Base-by-base conservation (phyloP, 176 grass and related monocot species). In the Secale cereale region DNA sequence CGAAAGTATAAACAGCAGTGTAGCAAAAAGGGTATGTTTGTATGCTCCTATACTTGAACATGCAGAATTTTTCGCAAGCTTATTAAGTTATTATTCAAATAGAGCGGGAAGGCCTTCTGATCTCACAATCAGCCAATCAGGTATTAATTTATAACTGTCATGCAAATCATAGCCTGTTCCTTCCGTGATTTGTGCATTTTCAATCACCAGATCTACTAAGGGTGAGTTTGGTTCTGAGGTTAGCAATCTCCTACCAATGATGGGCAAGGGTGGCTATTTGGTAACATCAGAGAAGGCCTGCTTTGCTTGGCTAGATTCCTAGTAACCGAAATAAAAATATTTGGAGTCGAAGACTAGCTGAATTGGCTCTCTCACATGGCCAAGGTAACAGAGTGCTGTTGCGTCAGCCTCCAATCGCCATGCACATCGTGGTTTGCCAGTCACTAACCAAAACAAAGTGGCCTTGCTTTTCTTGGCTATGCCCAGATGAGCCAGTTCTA, bases 401-500 rank as follows among this genome's bases (percentile, higher is more conserved):
- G 25, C 71, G 50, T 50, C 71, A 74, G 43, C 71, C 71, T 74
- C 71, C 46, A 50, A 74, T 3, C 43, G 4, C 41, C 71, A 74
- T 27, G 8, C 8, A 29, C 14, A 50, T 50, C 26, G 4, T 30
- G 26, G 26, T 19, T 46, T 74, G 43, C 25, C 71, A 50, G 26
- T 74, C 8, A 74, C 41, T 74, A 27, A 29, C 25, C 71, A 74
- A 50, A 50, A 74, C 43, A 74, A 74, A 74, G 16, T 0, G 0
- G 17, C 41, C 71, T 30, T 74, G 25, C 25, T 74, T 74, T 74
- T 74, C 26, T 74, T 74, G 46, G 70, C 70, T 74, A 74, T 74
- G 25, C 25, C 70, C 70, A 48, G 70, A 25, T 74, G 70, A 74
- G 13, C n/a, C 26, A 45, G 23, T 74, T 48, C 8, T 19, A 74